Evolutionary conservation across 352 stramenopile genomes (phyloP), one percentile per base, ranked within the genome.

Genomic region (Pythium apleroticum): DNA sequence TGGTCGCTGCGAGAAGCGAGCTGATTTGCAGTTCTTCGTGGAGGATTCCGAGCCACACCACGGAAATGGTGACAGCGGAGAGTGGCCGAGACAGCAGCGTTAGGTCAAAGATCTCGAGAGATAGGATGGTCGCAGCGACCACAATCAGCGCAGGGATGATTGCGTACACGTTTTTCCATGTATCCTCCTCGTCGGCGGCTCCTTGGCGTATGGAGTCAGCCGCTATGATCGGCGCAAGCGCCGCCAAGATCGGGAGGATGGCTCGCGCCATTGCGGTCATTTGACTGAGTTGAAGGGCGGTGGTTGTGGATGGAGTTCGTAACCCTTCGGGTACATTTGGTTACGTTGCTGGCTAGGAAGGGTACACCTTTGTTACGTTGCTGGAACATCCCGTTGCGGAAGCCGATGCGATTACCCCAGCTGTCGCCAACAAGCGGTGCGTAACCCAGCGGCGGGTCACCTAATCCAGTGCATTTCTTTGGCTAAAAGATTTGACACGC

Each of bases 31-130:
- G 41, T 12, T 77, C 57, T 12, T 66, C 48, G 15, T 67, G 27
- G 54, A 87, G 56, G 17, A 84, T 53, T 6, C 52, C 20, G 10
- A 37, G 46, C 80, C 80, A 91, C 20, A 77, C 49, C 10, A 74
- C 31, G 5, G 75, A 30, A 70, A 91, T 74, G 17, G 76, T 61
- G 9, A 65, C 28, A 9, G 74, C 74, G 2, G 80, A 68, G 1
- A 85, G 57, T 17, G 73, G 49, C 28, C 82, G 78, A 30, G 80
- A 78, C 1, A 83, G 50, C 41, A 84, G 60, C 52, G 83, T 69
- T 0, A 60, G 72, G 35, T 77, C 78, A 54, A 88, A 72, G 61
- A 91, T 84, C 73, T 91, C 82, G 25, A 91, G 80, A 57, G 80
- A 85, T 25, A 89, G 65, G 25, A 88, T 69, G 30, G 63, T 24